Evolutionary conservation across 768 basidiomycete genomes (phyloP).

Genomic region (Trametes gibbosa): DNA sequence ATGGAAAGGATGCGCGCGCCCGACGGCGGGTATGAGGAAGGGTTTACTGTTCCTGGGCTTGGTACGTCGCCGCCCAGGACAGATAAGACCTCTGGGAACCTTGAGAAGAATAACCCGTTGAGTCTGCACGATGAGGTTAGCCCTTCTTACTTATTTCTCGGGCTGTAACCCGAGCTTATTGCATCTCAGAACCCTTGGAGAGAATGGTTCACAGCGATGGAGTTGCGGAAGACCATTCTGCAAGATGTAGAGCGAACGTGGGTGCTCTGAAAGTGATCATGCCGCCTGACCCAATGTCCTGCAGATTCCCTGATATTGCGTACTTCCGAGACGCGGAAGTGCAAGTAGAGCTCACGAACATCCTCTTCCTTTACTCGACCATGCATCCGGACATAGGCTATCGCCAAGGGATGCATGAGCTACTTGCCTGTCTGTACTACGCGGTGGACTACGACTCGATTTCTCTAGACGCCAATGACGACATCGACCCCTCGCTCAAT

Average conservation of each 20-base stretch:
- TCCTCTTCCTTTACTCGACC: constrained; percentile 81
- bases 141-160: neutral
- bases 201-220: constrained; percentile 87
- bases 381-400: constrained; percentile 85
- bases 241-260: constrained; percentile 97
- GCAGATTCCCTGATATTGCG: constrained; percentile 92
- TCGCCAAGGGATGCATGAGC: constrained; percentile 98
- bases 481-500: constrained; percentile 37
- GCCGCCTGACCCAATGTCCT: neutral
- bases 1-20: constrained; percentile 77
- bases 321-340: constrained; percentile 82
- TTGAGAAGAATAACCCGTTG: constrained; percentile 77
- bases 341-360: constrained; percentile 77
- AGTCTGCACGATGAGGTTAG: constrained; percentile 74
- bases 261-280: constrained; percentile 30
- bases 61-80: constrained; percentile 31
- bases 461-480: constrained; percentile 30
- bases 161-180: neutral
- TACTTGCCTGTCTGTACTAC: constrained; percentile 85
- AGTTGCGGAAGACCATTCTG: constrained; percentile 82
- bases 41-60: constrained; percentile 55
- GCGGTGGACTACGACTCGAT: constrained; percentile 83
- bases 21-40: constrained; percentile 79
- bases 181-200: constrained; percentile 84
- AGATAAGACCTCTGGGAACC: constrained; percentile 35